Evolutionary conservation across 2,329 filamentous ascomycete genomes (phyloP), one percentile per base, ranked within the genome.

Genomic region (Calonectria multiphialidica): DNA sequence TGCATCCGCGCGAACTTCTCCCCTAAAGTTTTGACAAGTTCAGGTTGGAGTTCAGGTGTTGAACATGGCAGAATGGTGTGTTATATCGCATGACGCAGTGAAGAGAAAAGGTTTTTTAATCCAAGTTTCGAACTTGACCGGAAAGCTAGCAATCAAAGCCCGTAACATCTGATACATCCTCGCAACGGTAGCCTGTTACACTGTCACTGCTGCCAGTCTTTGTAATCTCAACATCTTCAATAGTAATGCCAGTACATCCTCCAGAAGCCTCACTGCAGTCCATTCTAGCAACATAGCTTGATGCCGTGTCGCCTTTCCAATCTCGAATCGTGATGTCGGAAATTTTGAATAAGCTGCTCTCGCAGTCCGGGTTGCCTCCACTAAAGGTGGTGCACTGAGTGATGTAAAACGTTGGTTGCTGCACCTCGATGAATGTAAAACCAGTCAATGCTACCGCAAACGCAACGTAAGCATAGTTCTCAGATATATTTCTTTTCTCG

Each of bases 341-440:
- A n/a, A 45, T 62, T 16, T 62, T 62, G 40, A 62, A 62, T 6
- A 44, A 30, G 8, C 57, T 45, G 10, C 57, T 62, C 6, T 62
- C 57, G 25, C 57, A 62, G 28, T 62, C 57, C 7, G 57, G 57
- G 25, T 16, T 21, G 9, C 57, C 57, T 7, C 40, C 57, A 8
- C 57, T 62, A 10, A 62, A 62, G 7, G 57, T 62, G 6, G 40
- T 30, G 23, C 57, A 62, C 8, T 62, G 57, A 5, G 57, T 62
- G 40, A 45, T 62, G 57, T 30, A 44, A 45, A 62, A 62, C 16
- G 40, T 9, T 5, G 35, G 25, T 15, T 62, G 35, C 15, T 33
- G 35, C 16, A 30, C 57, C 21, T 62, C 57, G 25, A 21, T 45
- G 5, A 62, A 44, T 13, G 37, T 40, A 18, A 62, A 62, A 21